Base-by-base conservation (phyloP, 768 basidiomycete genomes). In the Lactarius pseudohatsudake region DNA sequence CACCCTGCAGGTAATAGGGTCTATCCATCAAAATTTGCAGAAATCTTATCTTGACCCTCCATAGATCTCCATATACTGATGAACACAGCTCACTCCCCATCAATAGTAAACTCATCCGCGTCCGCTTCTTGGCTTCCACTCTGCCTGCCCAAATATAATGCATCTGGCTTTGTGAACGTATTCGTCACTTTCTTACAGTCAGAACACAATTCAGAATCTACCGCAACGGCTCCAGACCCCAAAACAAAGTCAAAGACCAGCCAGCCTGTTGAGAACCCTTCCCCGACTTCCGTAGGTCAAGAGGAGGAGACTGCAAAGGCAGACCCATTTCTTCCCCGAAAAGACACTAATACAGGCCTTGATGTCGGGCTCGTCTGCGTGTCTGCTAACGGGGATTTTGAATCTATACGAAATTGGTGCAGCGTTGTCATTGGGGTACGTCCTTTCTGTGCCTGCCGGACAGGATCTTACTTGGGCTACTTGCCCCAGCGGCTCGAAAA, bases 71-170 rank as follows among this genome's bases (percentile, higher is more conserved):
- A 97, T 73, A 88, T 97, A 58, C 83, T 98, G 36, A 81, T 98
- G 62, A 98, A 96, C 74, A 96, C 95, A 2, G 85, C 98, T 9
- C 85, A 91, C 64, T 85, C 92, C 0, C 91, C 93, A 0, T 90
- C 93, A 1, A 86, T 91, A 69, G 80, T 82, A 66, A 90, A 87
- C 74, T 90, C 88, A 2, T 87, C 88, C 10, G 89, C 88, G 7
- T 81, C 94, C 8, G 91, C 95, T 16, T 90, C 90, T 7, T 99
- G 95, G 94, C 84, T 98, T 9, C 97, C 97, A 2, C 85, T 99
- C 57, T 98, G 97, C 75, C 84, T 99, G 3, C 96, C 97, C 0
- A 95, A 94, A 75, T 98, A 92, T 81, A 94, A 98, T 73, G 81
- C 92, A 0, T 78, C 86, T 5, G 90, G 90, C 1, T 98, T 98